These are phyloP conservation scores for Didymosphaeria variabile DNA, from an alignment of 2,329 filamentous ascomycete species.

Conservation along the genomic window DNA sequence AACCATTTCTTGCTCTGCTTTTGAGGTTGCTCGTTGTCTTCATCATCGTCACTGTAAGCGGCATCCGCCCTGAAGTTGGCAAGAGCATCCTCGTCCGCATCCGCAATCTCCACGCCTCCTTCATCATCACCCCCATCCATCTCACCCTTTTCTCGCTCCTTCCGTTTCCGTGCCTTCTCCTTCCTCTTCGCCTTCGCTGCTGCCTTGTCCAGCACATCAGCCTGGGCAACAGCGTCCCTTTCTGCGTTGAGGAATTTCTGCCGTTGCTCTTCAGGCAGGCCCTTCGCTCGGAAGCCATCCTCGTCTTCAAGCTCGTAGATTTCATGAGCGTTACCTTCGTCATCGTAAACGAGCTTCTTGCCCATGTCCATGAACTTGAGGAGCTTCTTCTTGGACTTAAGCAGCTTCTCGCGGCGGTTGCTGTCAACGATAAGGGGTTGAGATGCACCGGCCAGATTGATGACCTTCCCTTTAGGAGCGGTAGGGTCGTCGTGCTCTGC, in stretches of 20 bases:
- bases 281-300: slow-evolving; percentile 77
- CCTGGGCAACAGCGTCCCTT: slow-evolving; percentile 72
- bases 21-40: slow-evolving; percentile 58
- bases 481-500: slow-evolving; percentile 50
- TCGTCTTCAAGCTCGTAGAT: slow-evolving; percentile 90
- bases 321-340: slow-evolving; percentile 84
- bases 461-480: slow-evolving; percentile 61
- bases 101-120: slow-evolving; percentile 42
- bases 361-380: slow-evolving; percentile 89
- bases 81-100: slow-evolving; percentile 49
- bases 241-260: slow-evolving; percentile 81
- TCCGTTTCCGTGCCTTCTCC: slow-evolving; percentile 78
- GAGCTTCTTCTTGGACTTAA: slow-evolving; percentile 93
- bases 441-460: slow-evolving; percentile 71
- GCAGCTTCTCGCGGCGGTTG: slow-evolving; percentile 93
- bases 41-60: slow-evolving; percentile 46
- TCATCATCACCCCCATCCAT: slow-evolving; percentile 37
- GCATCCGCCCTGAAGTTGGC: slow-evolving; percentile 55
- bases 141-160: slow-evolving; percentile 67
- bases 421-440: slow-evolving; percentile 87
- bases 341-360: slow-evolving; percentile 88
- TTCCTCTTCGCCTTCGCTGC: slow-evolving; percentile 78
- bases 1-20: slow-evolving; percentile 84
- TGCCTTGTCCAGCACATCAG: slow-evolving; percentile 84
- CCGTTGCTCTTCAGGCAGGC: slow-evolving; percentile 78